Base-by-base conservation (phyloP, 108 stramenopile genomes). In the Nitzschia inconspicua region DNA sequence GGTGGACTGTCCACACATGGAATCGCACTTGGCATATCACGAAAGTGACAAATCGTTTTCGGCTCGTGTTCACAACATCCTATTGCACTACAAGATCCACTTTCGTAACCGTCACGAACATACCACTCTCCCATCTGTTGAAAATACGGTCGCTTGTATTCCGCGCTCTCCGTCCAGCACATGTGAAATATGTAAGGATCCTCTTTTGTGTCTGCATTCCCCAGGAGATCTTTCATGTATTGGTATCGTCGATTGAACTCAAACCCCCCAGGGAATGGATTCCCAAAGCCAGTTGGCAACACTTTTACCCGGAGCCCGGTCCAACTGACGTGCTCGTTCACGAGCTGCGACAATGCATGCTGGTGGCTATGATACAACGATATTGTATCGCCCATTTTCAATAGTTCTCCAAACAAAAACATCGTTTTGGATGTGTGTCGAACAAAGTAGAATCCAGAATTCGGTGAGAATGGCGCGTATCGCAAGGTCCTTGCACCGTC, bases 101-200 rank as follows among this genome's bases (percentile, higher is more conserved):
- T n/a, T n/a, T n/a, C 32, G 44, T 77, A 83, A 28, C 49, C 25
- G 10, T 80, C 80, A 16, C 69, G 26, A 44, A 88, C 26, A 63
- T 85, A 85, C 89, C 89, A 94, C 64, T 86, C 70, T 23, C 80
- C 78, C 55, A 86, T 44, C 60, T 89, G 83, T 40, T 83, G 52
- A 11, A 89, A 73, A 55, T 70, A 86, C 6, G 60, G 52, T 13
- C 75, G 66, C 56, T 94, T 94, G 55, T 94, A 81, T 19, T 65
- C 75, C 56, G 88, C 88, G 70, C 74, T 84, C 8, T 61, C 57
- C 24, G 93, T 90, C 91, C 91, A 89, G 30, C 78, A 63, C 75
- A 76, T 76, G 36, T 76, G 75, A 27, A 70, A 61, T 10, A 76
- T 60, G 57, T 59, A 68, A 20, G 66, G 47, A 47, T 68, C 61